These are phyloP conservation scores for Cyathus olla DNA, from an alignment of 1,284 basidiomycete species.

Conservation along the genomic window DNA sequence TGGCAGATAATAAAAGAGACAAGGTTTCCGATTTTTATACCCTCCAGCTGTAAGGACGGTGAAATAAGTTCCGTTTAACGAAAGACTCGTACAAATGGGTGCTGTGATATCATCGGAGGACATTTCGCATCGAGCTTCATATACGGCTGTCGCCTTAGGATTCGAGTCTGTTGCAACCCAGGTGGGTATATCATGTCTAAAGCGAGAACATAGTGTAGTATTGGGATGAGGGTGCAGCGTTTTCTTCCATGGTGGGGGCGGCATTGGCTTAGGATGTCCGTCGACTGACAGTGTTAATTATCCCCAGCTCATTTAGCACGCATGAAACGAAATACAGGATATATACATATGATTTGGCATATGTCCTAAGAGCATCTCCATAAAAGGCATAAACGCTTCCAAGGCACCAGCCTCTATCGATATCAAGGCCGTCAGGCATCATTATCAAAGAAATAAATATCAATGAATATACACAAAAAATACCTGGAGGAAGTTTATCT, in stretches of 20 bases:
- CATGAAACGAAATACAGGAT: no score
- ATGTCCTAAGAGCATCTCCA: no score
- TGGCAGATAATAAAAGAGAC: constrained; percentile 37
- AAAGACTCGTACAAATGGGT: constrained; percentile 33
- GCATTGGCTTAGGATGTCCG: no score
- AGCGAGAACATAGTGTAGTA: constrained; percentile 46
- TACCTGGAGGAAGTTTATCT: constrained; percentile 8
- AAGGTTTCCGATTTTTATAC: constrained; percentile 48
- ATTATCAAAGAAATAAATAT: background rate
- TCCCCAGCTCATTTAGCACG: no score
- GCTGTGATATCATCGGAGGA: constrained; percentile 16
- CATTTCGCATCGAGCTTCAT: constrained; percentile 51
- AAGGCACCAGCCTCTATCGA: background rate
- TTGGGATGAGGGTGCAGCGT: constrained; percentile 36
- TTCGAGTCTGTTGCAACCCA: constrained; percentile 18
- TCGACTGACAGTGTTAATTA: no score
- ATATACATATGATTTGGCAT: no score
- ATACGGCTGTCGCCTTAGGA: constrained; percentile 38
- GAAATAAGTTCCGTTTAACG: constrained; percentile 36
- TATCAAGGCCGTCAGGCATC: background rate
- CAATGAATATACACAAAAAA: no score
- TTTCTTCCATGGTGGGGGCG: constrained; percentile 20
- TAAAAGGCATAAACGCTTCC: no score
- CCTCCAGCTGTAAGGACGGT: constrained; percentile 39
- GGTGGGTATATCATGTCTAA: constrained; percentile 24